Evolutionary conservation across 1,139 yeast species (phyloP), one percentile per base, ranked within the genome.

Genomic region (Lodderomyces metapsilosis): DNA sequence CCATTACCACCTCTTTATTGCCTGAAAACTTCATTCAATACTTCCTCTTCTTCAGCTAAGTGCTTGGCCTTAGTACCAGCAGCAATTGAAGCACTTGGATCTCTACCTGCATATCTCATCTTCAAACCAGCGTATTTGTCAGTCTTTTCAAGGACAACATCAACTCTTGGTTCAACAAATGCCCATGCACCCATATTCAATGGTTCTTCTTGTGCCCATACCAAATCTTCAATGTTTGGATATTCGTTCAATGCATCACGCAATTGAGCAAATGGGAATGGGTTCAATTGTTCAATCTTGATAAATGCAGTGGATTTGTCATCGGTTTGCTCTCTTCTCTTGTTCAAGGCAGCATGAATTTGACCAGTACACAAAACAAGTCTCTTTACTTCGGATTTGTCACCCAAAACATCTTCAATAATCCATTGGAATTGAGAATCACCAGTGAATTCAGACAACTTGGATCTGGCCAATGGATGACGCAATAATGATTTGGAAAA

Each of bases 161-260:
- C 69, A 46, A 92, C 66, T 73, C 98, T 86, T 63, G 97, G 98
- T 50, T 76, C 74, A 46, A 75, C 89, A 59, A 62, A 88, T 30
- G 84, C 62, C 86, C 86, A 91, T 40, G 88, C 74, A 68, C 98
- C 98, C 84, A 92, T 92, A 74, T 94, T 94, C 71, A 92, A 79
- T 56, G 98, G 98, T 76, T 94, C 99, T 74, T 94, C 99, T 75
- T 94, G 98, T 69, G 95, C 85, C 94, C 94, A 94, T 37, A 89
- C 95, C 56, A 94, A 72, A 63, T 94, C 98, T 66, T 85, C 84
- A 49, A 84, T 62, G 64, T 82, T 82, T 60, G 95, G 88, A 76
- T 85, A 94, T 42, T 80, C 64, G 68, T 88, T 76, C 56, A 94
- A 73, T 28, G 88, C 71, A 57, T 91, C 97, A 62, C 89, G 85